Conservation (phyloP, 2,329 filamentous ascomycete genomes). For the Pyricularia sp. region DNA sequence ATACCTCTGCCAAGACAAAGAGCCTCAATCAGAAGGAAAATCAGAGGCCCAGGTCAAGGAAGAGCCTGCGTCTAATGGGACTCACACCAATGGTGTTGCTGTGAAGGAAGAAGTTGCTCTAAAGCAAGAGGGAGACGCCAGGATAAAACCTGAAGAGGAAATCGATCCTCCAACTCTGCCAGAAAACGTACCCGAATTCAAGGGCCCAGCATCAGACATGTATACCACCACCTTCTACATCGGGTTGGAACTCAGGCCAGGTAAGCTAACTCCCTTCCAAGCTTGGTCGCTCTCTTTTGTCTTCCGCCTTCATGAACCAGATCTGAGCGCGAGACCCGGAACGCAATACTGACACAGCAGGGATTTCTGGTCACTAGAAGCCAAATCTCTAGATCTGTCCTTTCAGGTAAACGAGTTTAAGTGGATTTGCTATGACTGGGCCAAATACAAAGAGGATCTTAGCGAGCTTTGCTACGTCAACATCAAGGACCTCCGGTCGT, state of each 20-base stretch:
- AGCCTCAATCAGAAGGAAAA: constrained; percentile 21
- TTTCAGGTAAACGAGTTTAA: constrained; percentile 80
- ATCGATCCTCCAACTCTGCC: not conserved
- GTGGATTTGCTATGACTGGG: constrained; percentile 62
- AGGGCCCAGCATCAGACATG: constrained; percentile 31
- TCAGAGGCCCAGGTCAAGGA: constrained; percentile 33
- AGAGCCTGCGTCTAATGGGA: constrained; percentile 20
- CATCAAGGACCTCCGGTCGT: constrained; percentile 80
- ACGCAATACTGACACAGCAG: not conserved
- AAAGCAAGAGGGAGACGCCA: constrained; percentile 5
- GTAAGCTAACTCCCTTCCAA: constrained; percentile 31
- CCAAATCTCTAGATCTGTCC: constrained; percentile 63
- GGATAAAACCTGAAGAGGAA: constrained; percentile 13
- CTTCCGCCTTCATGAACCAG: not conserved
- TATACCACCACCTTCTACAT: constrained; percentile 94
- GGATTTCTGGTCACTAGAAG: constrained; percentile 26
- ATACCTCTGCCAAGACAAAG: constrained; percentile 26
- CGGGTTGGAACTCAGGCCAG: constrained; percentile 65
- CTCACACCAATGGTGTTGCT: constrained; percentile 17
- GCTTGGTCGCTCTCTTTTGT: not conserved
- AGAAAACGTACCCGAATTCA: constrained; percentile 7
- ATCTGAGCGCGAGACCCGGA: not conserved
- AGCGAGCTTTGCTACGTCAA: constrained; percentile 50
- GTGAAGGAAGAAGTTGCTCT: constrained; percentile 8
- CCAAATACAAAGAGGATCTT: constrained; percentile 60